Conservation (phyloP, 2,329 filamentous ascomycete species). For the Ceratocystis lukuohia region DNA sequence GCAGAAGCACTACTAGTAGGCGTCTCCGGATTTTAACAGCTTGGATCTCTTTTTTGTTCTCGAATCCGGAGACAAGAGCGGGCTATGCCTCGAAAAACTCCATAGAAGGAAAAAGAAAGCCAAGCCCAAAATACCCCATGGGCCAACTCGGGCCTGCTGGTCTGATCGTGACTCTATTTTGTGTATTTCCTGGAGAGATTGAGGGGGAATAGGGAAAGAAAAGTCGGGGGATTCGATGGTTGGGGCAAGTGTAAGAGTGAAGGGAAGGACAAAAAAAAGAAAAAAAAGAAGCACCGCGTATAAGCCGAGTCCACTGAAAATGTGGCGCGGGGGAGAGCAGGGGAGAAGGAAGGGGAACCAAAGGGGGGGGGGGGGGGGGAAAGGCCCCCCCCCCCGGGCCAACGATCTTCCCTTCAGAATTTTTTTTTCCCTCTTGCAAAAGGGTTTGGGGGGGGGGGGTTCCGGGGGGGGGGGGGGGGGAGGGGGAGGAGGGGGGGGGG, state of each 20-base stretch:
- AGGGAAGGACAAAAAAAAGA: neutral
- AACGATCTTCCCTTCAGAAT: too few relatives aligned
- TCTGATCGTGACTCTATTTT: constrained; percentile 8
- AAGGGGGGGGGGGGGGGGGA: neutral
- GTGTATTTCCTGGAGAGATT: constrained; percentile 2
- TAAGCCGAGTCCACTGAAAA: constrained; percentile 7
- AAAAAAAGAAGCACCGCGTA: constrained; percentile 7
- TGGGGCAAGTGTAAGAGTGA: constrained; percentile 1
- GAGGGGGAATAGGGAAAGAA: neutral
- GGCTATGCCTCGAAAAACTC: neutral
- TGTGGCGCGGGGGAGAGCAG: neutral
- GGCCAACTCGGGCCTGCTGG: constrained; percentile 5
- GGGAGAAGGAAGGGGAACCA: neutral
- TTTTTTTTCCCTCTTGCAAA: too few relatives aligned
- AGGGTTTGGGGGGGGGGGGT: neutral
- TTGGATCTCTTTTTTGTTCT: neutral
- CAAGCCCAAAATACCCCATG: constrained; percentile 1
- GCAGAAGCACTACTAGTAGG: neutral
- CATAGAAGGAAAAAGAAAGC: neutral
- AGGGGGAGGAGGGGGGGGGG: too few relatives aligned
- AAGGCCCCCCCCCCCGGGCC: too few relatives aligned
- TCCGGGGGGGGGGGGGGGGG: too few relatives aligned
- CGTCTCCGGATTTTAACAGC: constrained; percentile 5
- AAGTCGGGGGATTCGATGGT: neutral
- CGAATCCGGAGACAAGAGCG: neutral